phyloP scores from a whole-genome alignment of 2,329 filamentous ascomycete genomes.

The Aurifilum marmelostoma region DNA sequence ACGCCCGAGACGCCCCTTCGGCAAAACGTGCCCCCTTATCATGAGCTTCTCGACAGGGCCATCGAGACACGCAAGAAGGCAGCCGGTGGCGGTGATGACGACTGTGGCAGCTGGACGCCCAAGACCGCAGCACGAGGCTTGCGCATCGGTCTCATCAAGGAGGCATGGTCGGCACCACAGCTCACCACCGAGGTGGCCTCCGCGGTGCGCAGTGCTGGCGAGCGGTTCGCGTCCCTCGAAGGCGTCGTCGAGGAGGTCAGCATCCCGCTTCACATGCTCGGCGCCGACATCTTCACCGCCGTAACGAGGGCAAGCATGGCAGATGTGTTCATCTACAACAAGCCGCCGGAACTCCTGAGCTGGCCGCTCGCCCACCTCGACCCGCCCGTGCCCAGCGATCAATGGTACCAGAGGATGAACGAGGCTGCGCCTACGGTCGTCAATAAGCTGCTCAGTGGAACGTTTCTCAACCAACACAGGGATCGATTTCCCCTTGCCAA shows the following conservation, averaged over 20 bases:
- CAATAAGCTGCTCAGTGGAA: constrained; percentile 46
- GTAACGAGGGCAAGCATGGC: constrained; percentile 40
- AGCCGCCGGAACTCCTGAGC: constrained; percentile 38
- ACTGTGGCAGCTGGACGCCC: constrained; percentile 29
- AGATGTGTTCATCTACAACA: constrained; percentile 36
- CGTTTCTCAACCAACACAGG: constrained; percentile 34
- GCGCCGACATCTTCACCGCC: constrained; percentile 53
- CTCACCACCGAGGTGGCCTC: constrained; percentile 43
- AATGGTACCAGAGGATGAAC: constrained; percentile 48
- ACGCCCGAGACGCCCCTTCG: constrained; percentile 43
- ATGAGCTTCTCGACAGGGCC: constrained; percentile 33
- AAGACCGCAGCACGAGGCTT: constrained; percentile 42
- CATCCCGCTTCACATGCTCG: constrained; percentile 51
- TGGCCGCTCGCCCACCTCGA: constrained; percentile 38
- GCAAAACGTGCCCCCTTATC: constrained; percentile 39
- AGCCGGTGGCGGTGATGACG: constrained; percentile 22
- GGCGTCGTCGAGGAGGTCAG: constrained; percentile 49
- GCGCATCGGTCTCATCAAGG: constrained; percentile 50
- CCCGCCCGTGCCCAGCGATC: constrained; percentile 40
- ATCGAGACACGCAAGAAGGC: constrained; percentile 29
- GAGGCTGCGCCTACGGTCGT: constrained; percentile 49
- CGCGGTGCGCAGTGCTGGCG: constrained; percentile 42
- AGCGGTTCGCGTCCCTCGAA: constrained; percentile 45
- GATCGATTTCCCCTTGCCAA: constrained; percentile 36
- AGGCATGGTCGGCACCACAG: constrained; percentile 45